Evolutionary conservation across 2,329 filamentous ascomycete genomes (phyloP).

Genomic region (Elsinoe arachidis): DNA sequence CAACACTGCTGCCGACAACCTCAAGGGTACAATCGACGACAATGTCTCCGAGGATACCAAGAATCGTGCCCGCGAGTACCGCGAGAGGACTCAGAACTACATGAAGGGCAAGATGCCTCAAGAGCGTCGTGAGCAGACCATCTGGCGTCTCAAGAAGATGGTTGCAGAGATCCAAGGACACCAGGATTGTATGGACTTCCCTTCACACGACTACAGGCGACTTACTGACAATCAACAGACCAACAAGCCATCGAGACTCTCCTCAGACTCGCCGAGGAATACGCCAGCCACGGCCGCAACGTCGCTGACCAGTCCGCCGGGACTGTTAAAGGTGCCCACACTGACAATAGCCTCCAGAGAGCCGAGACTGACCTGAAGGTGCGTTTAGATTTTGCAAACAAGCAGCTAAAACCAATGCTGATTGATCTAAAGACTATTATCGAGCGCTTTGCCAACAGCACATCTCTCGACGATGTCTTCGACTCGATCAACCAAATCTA

Average conservation of each 20-base stretch:
- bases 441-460: slow-evolving; percentile 87
- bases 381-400: slow-evolving; percentile 33
- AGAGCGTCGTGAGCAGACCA: slow-evolving; percentile 84
- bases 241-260: slow-evolving; percentile 84
- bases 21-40: slow-evolving; percentile 48
- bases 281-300: slow-evolving; percentile 63
- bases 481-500: slow-evolving; percentile 80
- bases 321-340: slow-evolving; percentile 63
- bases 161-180: slow-evolving; percentile 93
- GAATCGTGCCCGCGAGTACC: slow-evolving; percentile 35
- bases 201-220: no score
- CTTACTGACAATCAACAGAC: slow-evolving; percentile 39
- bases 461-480: slow-evolving; percentile 78
- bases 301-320: slow-evolving; percentile 56
- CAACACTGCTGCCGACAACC: slow-evolving; percentile 36
- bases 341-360: slow-evolving; percentile 52
- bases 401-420: slow-evolving; percentile 37
- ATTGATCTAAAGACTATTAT: slow-evolving; percentile 61
- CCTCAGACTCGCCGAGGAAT: slow-evolving; percentile 73
- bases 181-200: slow-evolving; percentile 56
- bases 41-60: slow-evolving; percentile 57
- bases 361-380: slow-evolving; percentile 75
- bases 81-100: slow-evolving; percentile 58
- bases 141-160: slow-evolving; percentile 97
- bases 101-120: slow-evolving; percentile 78